Base-by-base conservation (phyloP, 768 basidiomycete genomes). In the Pholiota microspora region DNA sequence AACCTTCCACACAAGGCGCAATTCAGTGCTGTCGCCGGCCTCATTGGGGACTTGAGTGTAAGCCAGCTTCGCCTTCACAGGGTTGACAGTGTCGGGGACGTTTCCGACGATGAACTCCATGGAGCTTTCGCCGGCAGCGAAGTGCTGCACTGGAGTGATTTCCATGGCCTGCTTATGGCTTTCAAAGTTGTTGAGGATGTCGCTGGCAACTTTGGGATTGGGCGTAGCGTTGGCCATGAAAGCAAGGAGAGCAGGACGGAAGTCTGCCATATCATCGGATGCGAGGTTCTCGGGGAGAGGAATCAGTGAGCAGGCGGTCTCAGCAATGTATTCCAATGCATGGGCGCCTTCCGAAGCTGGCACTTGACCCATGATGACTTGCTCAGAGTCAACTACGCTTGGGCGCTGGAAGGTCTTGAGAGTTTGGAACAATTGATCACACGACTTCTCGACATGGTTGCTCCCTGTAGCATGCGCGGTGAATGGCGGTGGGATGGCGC, bases 1-100 rank as follows among this genome's bases (percentile, higher is more conserved):
- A 31, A 84, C 84, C 79, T 85, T 88, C 91, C 90, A 98, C 3
- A 92, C 92, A 57, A 92, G 82, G 64, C 81, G 77, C 34, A 96
- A 78, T 25, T 80, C 76, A 8, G 81, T 78, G 28, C 71, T 71
- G 18, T 79, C 82, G n/a, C 77, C 79, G 23, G 80, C 70, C 34
- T 82, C 77, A 44, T 76, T 77, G 12, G 92, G 91, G 8, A 94
- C 84, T 66, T 95, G 92, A 16, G 91, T 75, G 67, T 93, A 95
- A 0, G 86, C 88, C 54, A 94, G 70, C 54, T 79, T 80, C 1
- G 85, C 85, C 73, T 91, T 89, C 64, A 94, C 92, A 8, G 93
- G 88, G 59, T 78, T 84, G 52, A 92, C 79, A 2, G 94, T 69
- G 56, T 88, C 89, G 6, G 91, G 92, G 13, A 90, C 89, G 54